Evolutionary conservation across 164 flowering plant genomes (phyloP).

Genomic region (Stephania japonica): DNA sequence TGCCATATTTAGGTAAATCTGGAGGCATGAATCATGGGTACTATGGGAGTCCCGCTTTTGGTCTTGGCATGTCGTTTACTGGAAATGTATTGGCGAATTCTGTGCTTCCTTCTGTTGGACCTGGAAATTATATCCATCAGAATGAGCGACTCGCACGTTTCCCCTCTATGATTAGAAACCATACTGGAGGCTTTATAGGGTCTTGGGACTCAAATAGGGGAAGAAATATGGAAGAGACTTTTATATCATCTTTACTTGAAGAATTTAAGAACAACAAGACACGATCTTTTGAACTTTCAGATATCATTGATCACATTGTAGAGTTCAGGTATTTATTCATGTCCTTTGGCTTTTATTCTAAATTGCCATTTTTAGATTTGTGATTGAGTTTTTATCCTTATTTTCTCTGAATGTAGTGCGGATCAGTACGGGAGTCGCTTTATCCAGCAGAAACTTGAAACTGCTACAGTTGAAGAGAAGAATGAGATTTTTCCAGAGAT

Average conservation of each 20-base stretch:
- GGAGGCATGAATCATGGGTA: conserved; percentile 38
- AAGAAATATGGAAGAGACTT: conserved; percentile 36
- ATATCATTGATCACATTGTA: conserved; percentile 70
- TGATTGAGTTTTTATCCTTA: conserved; percentile 3
- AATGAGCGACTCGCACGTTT: conserved; percentile 35
- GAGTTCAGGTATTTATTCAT: conserved; percentile 67
- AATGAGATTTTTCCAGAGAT: conserved; percentile 32
- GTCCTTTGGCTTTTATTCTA: conserved; percentile 8
- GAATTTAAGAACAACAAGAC: conserved; percentile 76
- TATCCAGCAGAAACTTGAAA: conserved; percentile 43
- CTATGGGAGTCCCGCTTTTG: conserved; percentile 38
- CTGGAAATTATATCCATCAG: conserved; percentile 34
- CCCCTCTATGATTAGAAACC: conserved; percentile 37
- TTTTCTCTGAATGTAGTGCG: conserved; percentile 38
- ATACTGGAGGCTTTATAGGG: conserved; percentile 33
- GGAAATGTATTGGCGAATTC: conserved; percentile 30
- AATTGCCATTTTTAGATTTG: neutral
- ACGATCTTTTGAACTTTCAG: conserved; percentile 66
- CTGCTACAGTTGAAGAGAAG: conserved; percentile 33
- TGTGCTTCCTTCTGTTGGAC: conserved; percentile 29
- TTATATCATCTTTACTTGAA: conserved; percentile 50
- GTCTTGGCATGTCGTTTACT: conserved; percentile 37
- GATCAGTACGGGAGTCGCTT: conserved; percentile 90
- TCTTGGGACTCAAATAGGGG: conserved; percentile 43
- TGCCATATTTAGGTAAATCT: conserved; percentile 32